Percentiles rank a stretch among this genome's conserved stretches.
These are phyloP conservation scores for Naematelia encephala DNA, from an alignment of 768 basidiomycete species.

Conservation along the genomic window DNA sequence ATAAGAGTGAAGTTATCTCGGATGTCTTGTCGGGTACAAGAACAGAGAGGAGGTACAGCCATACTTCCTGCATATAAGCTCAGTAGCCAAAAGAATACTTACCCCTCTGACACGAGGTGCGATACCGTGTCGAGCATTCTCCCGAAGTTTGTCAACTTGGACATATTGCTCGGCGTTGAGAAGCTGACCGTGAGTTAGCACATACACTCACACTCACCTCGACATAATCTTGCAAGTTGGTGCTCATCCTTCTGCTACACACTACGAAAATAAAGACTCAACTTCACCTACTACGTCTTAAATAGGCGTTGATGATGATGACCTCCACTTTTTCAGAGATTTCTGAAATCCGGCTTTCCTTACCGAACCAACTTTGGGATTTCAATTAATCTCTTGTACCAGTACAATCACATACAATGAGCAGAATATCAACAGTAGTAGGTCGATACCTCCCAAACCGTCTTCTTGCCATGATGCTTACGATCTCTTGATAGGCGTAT, in stretches of 20 bases:
- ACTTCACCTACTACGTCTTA: no score
- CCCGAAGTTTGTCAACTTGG: conserved; percentile 37
- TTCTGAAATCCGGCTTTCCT: not conserved
- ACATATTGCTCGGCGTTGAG: conserved; percentile 45
- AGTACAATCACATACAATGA: conserved; percentile 24
- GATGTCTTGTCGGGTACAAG: conserved; percentile 36
- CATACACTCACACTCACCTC: conserved; percentile 32
- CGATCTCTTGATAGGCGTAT: conserved; percentile 20
- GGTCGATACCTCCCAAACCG: no score
- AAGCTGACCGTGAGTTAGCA: conserved; percentile 21
- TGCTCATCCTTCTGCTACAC: conserved; percentile 26
- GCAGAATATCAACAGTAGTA: conserved; percentile 34
- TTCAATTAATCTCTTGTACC: no score
- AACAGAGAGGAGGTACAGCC: conserved; percentile 44
- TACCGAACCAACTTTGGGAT: no score
- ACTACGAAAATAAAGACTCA: not conserved
- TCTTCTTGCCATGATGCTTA: not conserved
- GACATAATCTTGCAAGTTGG: conserved; percentile 40
- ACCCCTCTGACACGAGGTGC: conserved; percentile 38
- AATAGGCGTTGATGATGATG: no score
- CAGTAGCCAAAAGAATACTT: conserved; percentile 8
- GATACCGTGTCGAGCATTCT: conserved; percentile 43
- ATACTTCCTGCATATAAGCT: conserved; percentile 37
- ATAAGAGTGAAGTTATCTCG: conserved; percentile 35
- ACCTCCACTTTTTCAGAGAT: not conserved